A percentile compares a stretch with the other conserved stretches of the same genome.
Conservation (phyloP, 768 basidiomycete genomes). For the Trametes meyenii region DNA sequence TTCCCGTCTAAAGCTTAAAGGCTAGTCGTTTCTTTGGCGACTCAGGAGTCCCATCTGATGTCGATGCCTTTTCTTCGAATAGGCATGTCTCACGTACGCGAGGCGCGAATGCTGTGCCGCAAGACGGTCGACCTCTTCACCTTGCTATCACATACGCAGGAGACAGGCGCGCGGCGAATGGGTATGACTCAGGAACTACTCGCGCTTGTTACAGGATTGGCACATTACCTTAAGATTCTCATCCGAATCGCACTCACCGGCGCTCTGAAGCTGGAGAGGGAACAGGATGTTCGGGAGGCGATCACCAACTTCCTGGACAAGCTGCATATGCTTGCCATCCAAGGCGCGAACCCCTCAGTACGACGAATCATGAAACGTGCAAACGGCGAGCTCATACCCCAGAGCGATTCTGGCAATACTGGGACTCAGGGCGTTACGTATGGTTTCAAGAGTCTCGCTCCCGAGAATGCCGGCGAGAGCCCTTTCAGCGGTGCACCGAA, state of each 20-base stretch:
- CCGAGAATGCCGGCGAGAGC: slow-evolving; percentile 88
- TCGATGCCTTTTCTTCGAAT: neutral
- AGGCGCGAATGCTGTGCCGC: slow-evolving; percentile 97
- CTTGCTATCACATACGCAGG: slow-evolving; percentile 92
- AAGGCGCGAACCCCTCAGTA: slow-evolving; percentile 79
- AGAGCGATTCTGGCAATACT: slow-evolving; percentile 49
- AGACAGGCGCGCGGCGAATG: slow-evolving; percentile 87
- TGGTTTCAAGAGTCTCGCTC: slow-evolving; percentile 90
- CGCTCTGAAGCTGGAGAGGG: slow-evolving; percentile 92
- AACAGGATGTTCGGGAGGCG: slow-evolving; percentile 79
- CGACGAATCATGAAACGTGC: slow-evolving; percentile 75
- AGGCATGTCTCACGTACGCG: slow-evolving; percentile 98
- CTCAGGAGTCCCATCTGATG: neutral
- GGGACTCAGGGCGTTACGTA: slow-evolving; percentile 90
- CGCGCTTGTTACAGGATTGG: slow-evolving; percentile 96
- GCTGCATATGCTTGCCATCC: slow-evolving; percentile 86
- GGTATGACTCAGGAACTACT: slow-evolving; percentile 97
- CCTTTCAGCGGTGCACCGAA: slow-evolving; percentile 60
- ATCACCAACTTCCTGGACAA: slow-evolving; percentile 92
- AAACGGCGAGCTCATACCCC: slow-evolving; percentile 59
- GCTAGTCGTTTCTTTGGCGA: slow-evolving; percentile 46
- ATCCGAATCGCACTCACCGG: slow-evolving; percentile 97
- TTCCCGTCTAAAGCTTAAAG: slow-evolving; percentile 76
- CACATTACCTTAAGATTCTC: slow-evolving; percentile 98
- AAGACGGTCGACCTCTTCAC: slow-evolving; percentile 99